Percentiles rank a stretch among this genome's conserved stretches.
Evolutionary conservation across 2,329 filamentous ascomycete genomes (phyloP).

Genomic region (Colletotrichum tropicale): DNA sequence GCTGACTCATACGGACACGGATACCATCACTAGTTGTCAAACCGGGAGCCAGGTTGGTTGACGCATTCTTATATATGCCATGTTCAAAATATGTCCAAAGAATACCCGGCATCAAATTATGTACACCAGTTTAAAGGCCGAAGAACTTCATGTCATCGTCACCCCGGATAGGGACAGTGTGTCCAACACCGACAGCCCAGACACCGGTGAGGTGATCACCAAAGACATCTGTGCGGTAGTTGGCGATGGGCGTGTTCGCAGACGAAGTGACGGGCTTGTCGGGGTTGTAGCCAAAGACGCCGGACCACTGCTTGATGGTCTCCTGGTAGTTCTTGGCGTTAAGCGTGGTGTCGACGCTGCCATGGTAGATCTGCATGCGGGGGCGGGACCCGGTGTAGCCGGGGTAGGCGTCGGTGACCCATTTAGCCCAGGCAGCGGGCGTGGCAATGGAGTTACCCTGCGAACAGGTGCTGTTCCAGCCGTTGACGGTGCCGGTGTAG

Average conservation of each 20-base stretch:
- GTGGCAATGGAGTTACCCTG: slow-evolving; percentile 50
- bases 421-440: slow-evolving; percentile 43
- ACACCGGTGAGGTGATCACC: slow-evolving; percentile 33
- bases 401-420: slow-evolving; percentile 52
- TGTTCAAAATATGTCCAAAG: neutral
- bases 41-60: neutral
- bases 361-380: slow-evolving; percentile 65
- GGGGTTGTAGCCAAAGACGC: slow-evolving; percentile 46
- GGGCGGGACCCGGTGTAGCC: slow-evolving; percentile 53
- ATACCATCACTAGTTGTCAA: fast-evolving
- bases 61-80: neutral
- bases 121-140: neutral
- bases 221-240: slow-evolving; percentile 43
- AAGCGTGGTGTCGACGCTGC: slow-evolving; percentile 53
- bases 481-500: slow-evolving; percentile 42
- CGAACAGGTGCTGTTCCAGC: slow-evolving; percentile 61
- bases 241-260: slow-evolving; percentile 37
- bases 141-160: slow-evolving; percentile 20
- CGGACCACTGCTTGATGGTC: slow-evolving; percentile 61
- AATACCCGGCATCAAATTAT: neutral
- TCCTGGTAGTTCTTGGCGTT: slow-evolving; percentile 61
- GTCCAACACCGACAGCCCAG: slow-evolving; percentile 30
- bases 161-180: slow-evolving; percentile 17
- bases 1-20: neutral
- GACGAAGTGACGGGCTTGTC: slow-evolving; percentile 32